Base-by-base conservation (phyloP, 805 yeast genomes). In the Schwanniomyces polymorphus region DNA sequence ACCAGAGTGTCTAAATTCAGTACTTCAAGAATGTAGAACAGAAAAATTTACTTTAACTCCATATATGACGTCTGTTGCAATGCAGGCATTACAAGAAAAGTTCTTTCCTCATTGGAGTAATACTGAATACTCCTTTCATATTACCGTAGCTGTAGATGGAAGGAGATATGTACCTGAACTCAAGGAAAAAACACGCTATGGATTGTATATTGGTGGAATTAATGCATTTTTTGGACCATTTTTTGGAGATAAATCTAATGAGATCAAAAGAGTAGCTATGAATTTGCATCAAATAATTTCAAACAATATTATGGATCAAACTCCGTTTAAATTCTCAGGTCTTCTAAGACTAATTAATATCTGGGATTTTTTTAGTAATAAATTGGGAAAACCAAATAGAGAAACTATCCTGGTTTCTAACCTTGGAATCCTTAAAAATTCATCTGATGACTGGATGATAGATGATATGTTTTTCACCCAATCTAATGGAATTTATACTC, bases 31-130 rank as follows among this genome's bases (percentile, higher is more conserved):
- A 39, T 41, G 59, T 57, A 28, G 53, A 51, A 28, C 33, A 33
- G 27, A 50, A 55, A 23, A 44, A 43, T 2, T 54, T 10, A 60
- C 64, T 4, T 41, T 63, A 23, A 63, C 65, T 1, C 58, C 66
- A 7, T 55, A 43, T 41, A 39, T 60, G 4, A 43, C 52, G 4
- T 43, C 52, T 1, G 39, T 56, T n/a, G 58, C 56, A 7, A 21
- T 50, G 26, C 49, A 51, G 9, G 44, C 56, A 9, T 44, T 60
- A 8, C 55, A 56, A 45, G 54, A 59, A 23, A 49, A 53, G 0
- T 35, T 61, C 5, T 48, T 57, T 27, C 45, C 51, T 11, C 38
- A 38, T 9, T 38, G 45, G 21, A 14, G 18, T 2, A n/a, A 14
- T 8, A 5, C 12, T 4, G 25, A 37, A 23, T 25, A 10, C 14